These are phyloP conservation scores for Phytophthora colocasiae DNA, from an alignment of 352 stramenopile species.

Conservation along the genomic window DNA sequence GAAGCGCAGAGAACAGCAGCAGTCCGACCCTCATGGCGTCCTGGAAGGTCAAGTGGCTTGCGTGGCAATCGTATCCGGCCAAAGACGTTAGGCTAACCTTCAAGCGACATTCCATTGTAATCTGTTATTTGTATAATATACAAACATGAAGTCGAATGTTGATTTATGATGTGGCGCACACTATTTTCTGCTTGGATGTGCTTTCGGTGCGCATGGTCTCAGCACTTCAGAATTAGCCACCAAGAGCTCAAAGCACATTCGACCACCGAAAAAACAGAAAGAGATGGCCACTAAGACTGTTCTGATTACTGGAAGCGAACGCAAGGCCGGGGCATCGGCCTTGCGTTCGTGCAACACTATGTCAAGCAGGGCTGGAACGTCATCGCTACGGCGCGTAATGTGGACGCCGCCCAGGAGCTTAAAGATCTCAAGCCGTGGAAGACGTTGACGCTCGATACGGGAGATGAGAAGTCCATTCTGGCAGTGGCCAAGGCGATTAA, in stretches of 20 bases:
- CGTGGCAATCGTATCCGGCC: slow-evolving; percentile 35
- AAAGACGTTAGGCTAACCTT: slow-evolving; percentile 1
- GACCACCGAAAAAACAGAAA: slow-evolving; percentile 6
- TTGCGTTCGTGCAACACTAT: slow-evolving; percentile 54
- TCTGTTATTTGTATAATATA: neutral
- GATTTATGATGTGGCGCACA: slow-evolving; percentile 6
- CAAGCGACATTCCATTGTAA: slow-evolving; percentile 5
- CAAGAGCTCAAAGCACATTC: slow-evolving; percentile 7
- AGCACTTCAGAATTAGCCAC: neutral
- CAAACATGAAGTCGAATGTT: neutral
- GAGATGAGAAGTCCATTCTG: slow-evolving; percentile 62
- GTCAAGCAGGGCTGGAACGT: slow-evolving; percentile 54
- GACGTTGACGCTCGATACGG: slow-evolving; percentile 59
- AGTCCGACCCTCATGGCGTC: slow-evolving; percentile 19
- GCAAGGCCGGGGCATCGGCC: slow-evolving; percentile 58
- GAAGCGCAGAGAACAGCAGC: slow-evolving; percentile 16
- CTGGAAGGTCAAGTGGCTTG: slow-evolving; percentile 19
- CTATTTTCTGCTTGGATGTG: neutral
- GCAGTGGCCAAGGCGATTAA: slow-evolving; percentile 45
- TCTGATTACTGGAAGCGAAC: slow-evolving; percentile 59
- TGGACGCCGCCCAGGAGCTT: slow-evolving; percentile 37
- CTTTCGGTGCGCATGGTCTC: slow-evolving; percentile 1
- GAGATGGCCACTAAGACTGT: slow-evolving; percentile 43
- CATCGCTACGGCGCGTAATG: slow-evolving; percentile 52
- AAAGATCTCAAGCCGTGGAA: slow-evolving; percentile 48